A percentile compares a stretch with the other conserved stretches of the same genome.
Evolutionary conservation across 768 basidiomycete species (phyloP).

Genomic region (Porpolomopsis calyptriformis): DNA sequence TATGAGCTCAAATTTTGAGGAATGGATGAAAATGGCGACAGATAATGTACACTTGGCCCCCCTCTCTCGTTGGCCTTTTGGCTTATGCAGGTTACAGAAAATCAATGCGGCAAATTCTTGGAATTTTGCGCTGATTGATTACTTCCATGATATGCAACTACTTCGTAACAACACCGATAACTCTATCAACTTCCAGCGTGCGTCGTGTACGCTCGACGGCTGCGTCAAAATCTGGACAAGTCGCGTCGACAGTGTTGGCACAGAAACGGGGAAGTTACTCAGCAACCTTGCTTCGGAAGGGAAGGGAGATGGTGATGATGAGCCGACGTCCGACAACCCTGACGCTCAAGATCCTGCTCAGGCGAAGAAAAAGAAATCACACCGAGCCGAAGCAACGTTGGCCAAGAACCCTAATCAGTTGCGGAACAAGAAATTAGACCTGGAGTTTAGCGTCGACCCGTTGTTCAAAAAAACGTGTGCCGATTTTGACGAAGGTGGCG

Average conservation of each 20-base stretch:
- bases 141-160: slow-evolving; percentile 97
- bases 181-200: slow-evolving; percentile 98
- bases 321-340: slow-evolving; percentile 52
- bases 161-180: slow-evolving; percentile 89
- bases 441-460: slow-evolving; percentile 94
- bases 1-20: slow-evolving; percentile 91
- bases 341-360: slow-evolving; percentile 50
- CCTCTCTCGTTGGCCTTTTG: slow-evolving; percentile 6
- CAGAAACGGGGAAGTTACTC: slow-evolving; percentile 90
- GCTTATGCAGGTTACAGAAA: slow-evolving; percentile 53
- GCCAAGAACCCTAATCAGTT: slow-evolving; percentile 76
- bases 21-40: slow-evolving; percentile 99
- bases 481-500: slow-evolving; percentile 98
- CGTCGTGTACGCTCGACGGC: slow-evolving; percentile 92
- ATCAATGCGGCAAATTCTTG: slow-evolving; percentile 96
- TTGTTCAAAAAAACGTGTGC: slow-evolving; percentile 96
- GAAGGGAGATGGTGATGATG: slow-evolving; percentile 45
- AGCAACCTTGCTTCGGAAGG: slow-evolving; percentile 69
- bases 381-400: slow-evolving; percentile 74
- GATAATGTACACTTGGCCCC: slow-evolving; percentile 65
- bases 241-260: slow-evolving; percentile 92
- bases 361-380: slow-evolving; percentile 51
- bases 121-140: slow-evolving; percentile 97
- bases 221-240: slow-evolving; percentile 99
- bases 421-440: slow-evolving; percentile 84